Percentiles rank a stretch among this genome's conserved stretches.
phyloP scores from a whole-genome alignment of 345 rosid genomes.

The Eucalyptus pauciflora region DNA sequence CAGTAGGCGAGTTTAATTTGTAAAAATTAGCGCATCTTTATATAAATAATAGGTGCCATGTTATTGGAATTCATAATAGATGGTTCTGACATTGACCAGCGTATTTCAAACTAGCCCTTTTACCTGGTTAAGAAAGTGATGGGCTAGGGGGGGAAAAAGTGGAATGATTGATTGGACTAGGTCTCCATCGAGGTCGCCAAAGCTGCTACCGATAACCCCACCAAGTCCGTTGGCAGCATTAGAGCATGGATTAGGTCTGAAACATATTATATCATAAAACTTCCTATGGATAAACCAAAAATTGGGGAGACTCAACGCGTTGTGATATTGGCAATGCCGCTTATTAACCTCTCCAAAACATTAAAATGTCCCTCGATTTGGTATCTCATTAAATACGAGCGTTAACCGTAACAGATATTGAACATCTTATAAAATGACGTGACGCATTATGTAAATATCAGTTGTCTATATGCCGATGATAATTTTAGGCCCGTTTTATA shows the following conservation, averaged over 20 bases:
- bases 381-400: not conserved
- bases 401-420: not conserved
- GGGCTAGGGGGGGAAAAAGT: not conserved
- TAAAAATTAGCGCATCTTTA: fast-evolving
- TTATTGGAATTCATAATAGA: not conserved
- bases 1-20: not conserved
- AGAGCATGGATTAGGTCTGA: not conserved
- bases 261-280: not conserved
- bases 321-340: not conserved
- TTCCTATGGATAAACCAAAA: not conserved
- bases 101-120: not conserved
- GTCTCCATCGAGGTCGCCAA: not conserved
- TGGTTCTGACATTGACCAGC: not conserved
- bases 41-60: not conserved
- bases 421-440: fast-evolving
- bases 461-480: fast-evolving
- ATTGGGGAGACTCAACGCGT: not conserved
- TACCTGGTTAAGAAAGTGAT: not conserved
- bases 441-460: fast-evolving
- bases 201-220: not conserved
- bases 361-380: not conserved
- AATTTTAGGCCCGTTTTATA: fast-evolving
- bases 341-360: not conserved
- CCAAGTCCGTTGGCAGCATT: not conserved
- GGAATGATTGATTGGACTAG: not conserved